Base-by-base conservation (phyloP, 257 asterid genomes). In the Agastache rugosa region DNA sequence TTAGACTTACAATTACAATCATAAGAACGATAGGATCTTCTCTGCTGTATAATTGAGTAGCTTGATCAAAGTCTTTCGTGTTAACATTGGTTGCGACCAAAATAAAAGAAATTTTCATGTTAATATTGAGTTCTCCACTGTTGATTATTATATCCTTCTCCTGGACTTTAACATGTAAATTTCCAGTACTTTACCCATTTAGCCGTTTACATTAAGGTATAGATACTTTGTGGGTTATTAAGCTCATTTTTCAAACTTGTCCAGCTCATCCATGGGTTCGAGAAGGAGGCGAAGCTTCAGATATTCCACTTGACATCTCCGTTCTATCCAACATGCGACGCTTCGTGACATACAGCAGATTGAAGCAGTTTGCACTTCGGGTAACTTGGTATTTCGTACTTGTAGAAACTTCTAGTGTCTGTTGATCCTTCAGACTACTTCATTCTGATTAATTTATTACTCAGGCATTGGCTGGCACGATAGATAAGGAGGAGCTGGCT, bases 231-330 rank as follows among this genome's bases (percentile, higher is more conserved):
- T 63, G 37, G 34, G 56, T 69, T 71, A 0, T 45, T 31, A 72
- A 25, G 44, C 63, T 71, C 50, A 81, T 60, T 50, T 63, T 70
- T 67, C 42, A 5, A 31, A 73, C 69, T 76, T 72, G 81, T 87
- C 61, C 91, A 92, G 99, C 99, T 41, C 99, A 95, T 80, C 89
- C 93, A 29, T 95, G 99, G 99, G 99, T 95, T 45, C 84, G 98
- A 50, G 99, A 95, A 87, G 99, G 99, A 74, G 99, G 99, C 61
- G 89, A 87, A 85, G 99, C 99, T 58, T 92, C 96, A 6, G 99
- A 95, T 81, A 95, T 95, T 78, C 99, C 99, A 29, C 85, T 95
- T 12, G 99, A 95, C 83, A 95, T 95, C 50, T 95, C 98, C 16
- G 93, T 95, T 45, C 83, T 95, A 50, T 82, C 88, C 64, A 95